Base-by-base conservation (phyloP, 1,284 basidiomycete species). In the Takashimella tepidaria region DNA sequence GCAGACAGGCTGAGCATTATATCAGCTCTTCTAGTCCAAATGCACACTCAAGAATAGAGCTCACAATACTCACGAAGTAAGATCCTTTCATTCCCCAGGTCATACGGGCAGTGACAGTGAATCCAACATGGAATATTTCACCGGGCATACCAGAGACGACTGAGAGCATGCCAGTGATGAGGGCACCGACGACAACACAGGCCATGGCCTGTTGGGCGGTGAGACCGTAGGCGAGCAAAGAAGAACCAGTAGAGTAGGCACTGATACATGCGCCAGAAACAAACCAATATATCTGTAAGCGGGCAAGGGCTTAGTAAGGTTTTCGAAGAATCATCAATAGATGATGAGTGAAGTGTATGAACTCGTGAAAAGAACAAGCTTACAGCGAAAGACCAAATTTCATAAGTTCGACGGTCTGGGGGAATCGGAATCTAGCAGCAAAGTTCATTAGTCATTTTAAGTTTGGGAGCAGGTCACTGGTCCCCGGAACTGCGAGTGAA, bases 141-240 rank as follows among this genome's bases (percentile, higher is more conserved):
- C 67, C 66, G 11, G 60, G 58, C 31, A 52, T 56, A 20, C 58
- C 55, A 21, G 54, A 59, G 12, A 63, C 49, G 45, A 58, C 55
- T 5, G 55, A 59, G 16, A 63, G 50, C 40, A 61, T 54, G 44
- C 62, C 61, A 16, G 61, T 64, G 49, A 62, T 65, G 20, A 69
- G 23, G 13, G 58, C 59, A 19, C 63, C 67, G 27, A 61, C 51
- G 21, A 63, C 58, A 20, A 67, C 58, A 42, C 61, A 62, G 4
- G 58, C 63, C 54, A 69, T 59, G 21, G 60, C 55, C 45, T 69
- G 62, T 43, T 64, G 63, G 25, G 63, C 61, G 16, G 56, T 64
- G 10, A 67, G 56, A 37, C 63, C 45, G 45, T 68, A 68, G 2
- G 64, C 61, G 1, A 68, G 54, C 4, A 68, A 56, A 10, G 58